A percentile compares a stretch with the other conserved stretches of the same genome.
These are phyloP conservation scores for Haplosporangium gracile DNA, from an alignment of 192 early-diverging fungal species.

Conservation along the genomic window DNA sequence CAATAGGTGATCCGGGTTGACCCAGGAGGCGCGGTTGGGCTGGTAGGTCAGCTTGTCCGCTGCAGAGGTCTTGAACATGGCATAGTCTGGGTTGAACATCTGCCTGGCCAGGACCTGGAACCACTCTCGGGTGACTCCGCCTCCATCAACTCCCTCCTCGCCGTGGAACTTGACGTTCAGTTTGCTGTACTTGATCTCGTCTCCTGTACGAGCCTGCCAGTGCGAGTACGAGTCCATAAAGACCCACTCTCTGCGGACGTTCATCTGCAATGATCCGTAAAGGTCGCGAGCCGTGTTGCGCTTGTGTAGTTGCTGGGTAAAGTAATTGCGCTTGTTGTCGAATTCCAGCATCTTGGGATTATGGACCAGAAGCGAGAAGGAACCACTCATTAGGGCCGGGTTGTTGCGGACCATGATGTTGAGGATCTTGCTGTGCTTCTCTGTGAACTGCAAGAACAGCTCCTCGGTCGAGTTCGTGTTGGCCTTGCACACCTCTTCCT, in stretches of 20 bases:
- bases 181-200: constrained; percentile 95
- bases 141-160: constrained; percentile 99
- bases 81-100: constrained; percentile 99
- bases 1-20: constrained; percentile 92
- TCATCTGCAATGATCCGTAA: constrained; percentile 83
- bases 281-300: constrained; percentile 70
- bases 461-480: constrained; percentile 67
- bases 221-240: constrained; percentile 98
- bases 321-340: constrained; percentile 99
- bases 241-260: constrained; percentile 91
- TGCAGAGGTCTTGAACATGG: constrained; percentile 95
- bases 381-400: constrained; percentile 94
- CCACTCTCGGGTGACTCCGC: constrained; percentile 98
- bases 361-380: constrained; percentile 94
- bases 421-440: constrained; percentile 94
- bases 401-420: constrained; percentile 99
- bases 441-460: constrained; percentile 90
- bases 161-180: constrained; percentile 93
- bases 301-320: constrained; percentile 94
- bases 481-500: constrained; percentile 31
- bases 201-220: constrained; percentile 88
- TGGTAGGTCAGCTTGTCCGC: constrained; percentile 97
- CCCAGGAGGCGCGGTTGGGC: constrained; percentile 91
- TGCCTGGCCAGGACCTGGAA: constrained; percentile 95
- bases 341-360: constrained; percentile 98